These are phyloP conservation scores for Botrytis galanthina DNA, from an alignment of 2,329 filamentous ascomycete genomes.

Conservation along the genomic window DNA sequence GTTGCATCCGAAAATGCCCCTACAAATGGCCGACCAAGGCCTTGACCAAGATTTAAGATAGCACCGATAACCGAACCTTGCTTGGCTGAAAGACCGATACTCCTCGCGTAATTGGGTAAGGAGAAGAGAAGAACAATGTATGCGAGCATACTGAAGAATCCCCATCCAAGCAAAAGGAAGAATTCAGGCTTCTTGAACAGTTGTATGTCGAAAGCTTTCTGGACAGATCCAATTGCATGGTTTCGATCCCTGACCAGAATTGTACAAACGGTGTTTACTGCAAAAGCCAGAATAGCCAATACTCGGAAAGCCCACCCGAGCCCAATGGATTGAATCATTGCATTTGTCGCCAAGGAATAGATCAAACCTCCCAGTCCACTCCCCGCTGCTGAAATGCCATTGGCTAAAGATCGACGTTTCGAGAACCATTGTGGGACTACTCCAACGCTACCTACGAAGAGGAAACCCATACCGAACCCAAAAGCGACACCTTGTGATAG, in stretches of 20 bases:
- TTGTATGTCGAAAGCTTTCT: slow-evolving; percentile 62
- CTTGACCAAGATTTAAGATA: slow-evolving; percentile 64
- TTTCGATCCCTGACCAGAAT: slow-evolving; percentile 70
- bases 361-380: slow-evolving; percentile 65
- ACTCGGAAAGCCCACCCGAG: slow-evolving; percentile 58
- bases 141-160: slow-evolving; percentile 68
- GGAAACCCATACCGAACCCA: slow-evolving; percentile 74
- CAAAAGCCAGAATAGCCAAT: slow-evolving; percentile 54
- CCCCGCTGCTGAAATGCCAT: slow-evolving; percentile 66
- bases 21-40: slow-evolving; percentile 66
- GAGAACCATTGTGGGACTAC: slow-evolving; percentile 62
- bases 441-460: slow-evolving; percentile 65
- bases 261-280: slow-evolving; percentile 61
- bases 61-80: slow-evolving; percentile 73
- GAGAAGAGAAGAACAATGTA: slow-evolving; percentile 78
- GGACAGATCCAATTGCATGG: slow-evolving; percentile 63
- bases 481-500: slow-evolving; percentile 73
- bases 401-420: slow-evolving; percentile 54
- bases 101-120: slow-evolving; percentile 68
- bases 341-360: slow-evolving; percentile 52
- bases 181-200: slow-evolving; percentile 64
- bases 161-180: slow-evolving; percentile 62
- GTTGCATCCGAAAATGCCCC: slow-evolving; percentile 69
- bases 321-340: slow-evolving; percentile 54
- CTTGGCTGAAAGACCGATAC: slow-evolving; percentile 62